Base-by-base conservation (phyloP, 306 rosid genomes). In the Geum urbanum region DNA sequence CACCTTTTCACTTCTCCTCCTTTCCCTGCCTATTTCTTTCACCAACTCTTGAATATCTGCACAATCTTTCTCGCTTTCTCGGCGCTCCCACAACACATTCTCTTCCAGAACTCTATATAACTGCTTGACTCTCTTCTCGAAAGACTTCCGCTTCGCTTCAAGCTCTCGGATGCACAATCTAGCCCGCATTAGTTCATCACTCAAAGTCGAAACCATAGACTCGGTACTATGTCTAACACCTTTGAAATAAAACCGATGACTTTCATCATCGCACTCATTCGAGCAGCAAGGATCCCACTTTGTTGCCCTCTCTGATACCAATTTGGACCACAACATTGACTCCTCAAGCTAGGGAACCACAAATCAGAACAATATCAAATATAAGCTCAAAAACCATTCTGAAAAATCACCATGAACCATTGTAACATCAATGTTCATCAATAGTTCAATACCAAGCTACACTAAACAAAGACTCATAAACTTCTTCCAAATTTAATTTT, bases 1-100 rank as follows among this genome's bases (percentile, higher is more conserved):
- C 55, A 70, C 46, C 68, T 11, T 79, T 68, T 62, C 71, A 71
- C 82, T 71, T 53, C 58, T 70, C 64, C 72, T 83, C 70, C 75
- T 88, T 72, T 91, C 89, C 74, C 76, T 75, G 41, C 48, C 16
- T 40, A 84, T 55, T 81, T 72, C 78, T 0, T 55, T 58, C 66
- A 67, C 66, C 27, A 81, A 72, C 59, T 66, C 83, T 58, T 80
- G 72, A 7, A 81, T 22, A 39, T 46, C 69, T 39, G 71, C 72
- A 44, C 44, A 18, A 69, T 72, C 57, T 76, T 77, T 84, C 70
- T 22, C 0, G 0, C 8, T 63, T 41, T 72, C 82, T 66, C 68
- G 70, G 15, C 27, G 62, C 66, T 56, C 69, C 84, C 79, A 62
- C 5, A 39, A 46, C 48, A 48, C 51, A 49, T 80, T 84, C 16